These are phyloP conservation scores for Phytophthora melonis DNA, from an alignment of 352 stramenopile genomes.

Conservation along the genomic window DNA sequence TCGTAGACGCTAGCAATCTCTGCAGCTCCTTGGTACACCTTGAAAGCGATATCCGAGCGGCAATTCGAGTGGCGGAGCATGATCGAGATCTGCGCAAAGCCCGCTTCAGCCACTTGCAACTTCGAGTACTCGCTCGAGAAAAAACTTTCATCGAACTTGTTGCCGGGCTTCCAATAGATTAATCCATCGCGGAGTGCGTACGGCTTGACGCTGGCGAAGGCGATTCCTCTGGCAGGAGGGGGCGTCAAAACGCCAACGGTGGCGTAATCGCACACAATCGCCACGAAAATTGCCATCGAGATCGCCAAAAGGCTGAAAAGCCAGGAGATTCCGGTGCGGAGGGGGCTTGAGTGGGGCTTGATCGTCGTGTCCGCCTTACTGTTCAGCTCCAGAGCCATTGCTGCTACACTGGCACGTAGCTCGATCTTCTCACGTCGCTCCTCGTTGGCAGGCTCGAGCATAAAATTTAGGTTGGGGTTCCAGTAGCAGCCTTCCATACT, in stretches of 20 bases:
- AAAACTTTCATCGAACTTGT: conserved; percentile 5
- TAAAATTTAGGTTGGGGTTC: conserved; percentile 13
- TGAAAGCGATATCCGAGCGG: conserved; percentile 16
- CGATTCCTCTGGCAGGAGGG: conserved; percentile 3
- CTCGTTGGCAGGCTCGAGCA: neutral
- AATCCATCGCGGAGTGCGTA: neutral
- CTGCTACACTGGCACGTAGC: conserved; percentile 18
- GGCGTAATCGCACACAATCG: neutral
- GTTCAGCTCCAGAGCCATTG: neutral
- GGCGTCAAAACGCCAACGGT: neutral
- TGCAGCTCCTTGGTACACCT: conserved; percentile 4
- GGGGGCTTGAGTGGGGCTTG: neutral
- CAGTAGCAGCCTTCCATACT: conserved; percentile 6
- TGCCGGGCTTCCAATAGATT: conserved; percentile 13
- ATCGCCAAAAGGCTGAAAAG: neutral
- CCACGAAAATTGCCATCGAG: neutral
- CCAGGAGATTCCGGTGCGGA: neutral
- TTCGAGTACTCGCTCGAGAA: neutral
- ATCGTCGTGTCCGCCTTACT: neutral
- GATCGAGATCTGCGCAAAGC: conserved; percentile 20
- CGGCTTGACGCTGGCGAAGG: conserved; percentile 20
- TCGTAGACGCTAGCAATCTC: conserved; percentile 18
- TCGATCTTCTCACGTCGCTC: conserved; percentile 10
- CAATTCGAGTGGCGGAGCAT: conserved; percentile 24
- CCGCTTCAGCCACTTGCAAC: conserved; percentile 2